These are phyloP conservation scores for Mycena haematopus DNA, from an alignment of 768 basidiomycete genomes.

Conservation along the genomic window DNA sequence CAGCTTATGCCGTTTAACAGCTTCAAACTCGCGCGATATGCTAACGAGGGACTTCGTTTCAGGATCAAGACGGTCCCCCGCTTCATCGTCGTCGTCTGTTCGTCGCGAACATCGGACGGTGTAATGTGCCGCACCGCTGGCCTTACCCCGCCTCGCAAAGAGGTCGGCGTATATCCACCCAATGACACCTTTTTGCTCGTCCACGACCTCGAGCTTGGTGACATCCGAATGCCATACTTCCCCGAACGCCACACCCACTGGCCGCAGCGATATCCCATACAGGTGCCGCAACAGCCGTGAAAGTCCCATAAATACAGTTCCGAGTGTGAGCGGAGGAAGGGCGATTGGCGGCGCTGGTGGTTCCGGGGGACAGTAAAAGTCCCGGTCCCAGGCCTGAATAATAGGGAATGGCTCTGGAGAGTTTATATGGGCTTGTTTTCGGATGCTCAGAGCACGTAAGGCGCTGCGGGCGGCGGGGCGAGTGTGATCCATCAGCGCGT, in stretches of 20 bases:
- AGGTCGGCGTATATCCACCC: conserved; percentile 97
- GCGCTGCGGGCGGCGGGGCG: conserved; percentile 78
- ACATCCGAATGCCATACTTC: conserved; percentile 93
- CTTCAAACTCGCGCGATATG: conserved; percentile 69
- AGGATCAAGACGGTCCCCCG: conserved; percentile 58
- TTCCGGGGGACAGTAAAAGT: conserved; percentile 88
- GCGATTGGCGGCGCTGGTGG: conserved; percentile 76
- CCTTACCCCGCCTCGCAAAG: conserved; percentile 84
- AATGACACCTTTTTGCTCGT: conserved; percentile 84
- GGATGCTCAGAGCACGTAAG: conserved; percentile 65
- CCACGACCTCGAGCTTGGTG: conserved; percentile 91
- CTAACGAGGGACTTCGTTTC: conserved; percentile 49
- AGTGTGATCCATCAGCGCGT: conserved; percentile 81
- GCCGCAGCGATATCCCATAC: conserved; percentile 86
- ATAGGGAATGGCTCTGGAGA: conserved; percentile 59
- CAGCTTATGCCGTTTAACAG: conserved; percentile 62
- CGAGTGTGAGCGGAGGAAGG: conserved; percentile 79
- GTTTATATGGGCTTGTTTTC: conserved; percentile 78
- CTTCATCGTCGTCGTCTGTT: conserved; percentile 88
- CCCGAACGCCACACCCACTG: conserved; percentile 69
- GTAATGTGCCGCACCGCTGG: conserved; percentile 94
- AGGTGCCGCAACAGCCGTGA: conserved; percentile 86
- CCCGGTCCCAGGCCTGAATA: conserved; percentile 96
- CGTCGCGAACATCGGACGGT: conserved; percentile 94
- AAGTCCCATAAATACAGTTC: conserved; percentile 92